Percentiles rank a stretch among this genome's conserved stretches.
phyloP scores from a whole-genome alignment of 768 basidiomycete genomes.

The Lyophyllum atratum region DNA sequence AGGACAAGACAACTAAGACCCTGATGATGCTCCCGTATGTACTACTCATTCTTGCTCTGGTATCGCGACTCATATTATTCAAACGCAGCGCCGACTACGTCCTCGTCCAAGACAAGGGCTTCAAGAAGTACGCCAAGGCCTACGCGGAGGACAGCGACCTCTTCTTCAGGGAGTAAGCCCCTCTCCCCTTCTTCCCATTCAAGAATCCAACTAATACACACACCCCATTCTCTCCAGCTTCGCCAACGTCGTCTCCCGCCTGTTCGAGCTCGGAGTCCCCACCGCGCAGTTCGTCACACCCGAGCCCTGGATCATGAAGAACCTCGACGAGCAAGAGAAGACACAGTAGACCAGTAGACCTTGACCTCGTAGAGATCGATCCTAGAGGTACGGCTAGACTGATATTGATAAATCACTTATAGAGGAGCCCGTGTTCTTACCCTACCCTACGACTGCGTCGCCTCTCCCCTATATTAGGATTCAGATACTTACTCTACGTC shows the following conservation, averaged over 20 bases:
- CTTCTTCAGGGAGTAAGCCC: slow-evolving; percentile 91
- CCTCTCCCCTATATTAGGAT: not conserved
- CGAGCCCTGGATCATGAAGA: slow-evolving; percentile 79
- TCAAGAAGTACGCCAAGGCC: slow-evolving; percentile 85
- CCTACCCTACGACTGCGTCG: not conserved
- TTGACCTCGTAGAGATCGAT: not conserved
- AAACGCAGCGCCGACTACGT: slow-evolving; percentile 78
- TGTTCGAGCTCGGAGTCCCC: slow-evolving; percentile 96
- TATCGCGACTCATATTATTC: not conserved
- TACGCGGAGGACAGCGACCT: slow-evolving; percentile 85
- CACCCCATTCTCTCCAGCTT: slow-evolving; percentile 55
- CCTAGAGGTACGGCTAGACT: not conserved
- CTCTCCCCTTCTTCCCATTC: not conserved
- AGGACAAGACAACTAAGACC: slow-evolving; percentile 85
- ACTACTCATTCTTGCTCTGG: not conserved
- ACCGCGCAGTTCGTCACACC: slow-evolving; percentile 67
- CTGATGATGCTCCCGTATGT: slow-evolving; percentile 97
- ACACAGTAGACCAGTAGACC: slow-evolving; percentile 3
- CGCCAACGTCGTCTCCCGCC: slow-evolving; percentile 69
- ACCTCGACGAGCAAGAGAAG: slow-evolving; percentile 44
- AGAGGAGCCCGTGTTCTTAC: not conserved
- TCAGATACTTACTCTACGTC: not conserved
- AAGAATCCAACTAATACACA: slow-evolving; percentile 1
- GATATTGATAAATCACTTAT: not conserved
- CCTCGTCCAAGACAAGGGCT: slow-evolving; percentile 85